Percentiles rank a stretch among this genome's conserved stretches.
These are phyloP conservation scores for Thuidium tamariscinum DNA, from an alignment of 225 moss, liverwort and hornwort genomes.

Conservation along the genomic window DNA sequence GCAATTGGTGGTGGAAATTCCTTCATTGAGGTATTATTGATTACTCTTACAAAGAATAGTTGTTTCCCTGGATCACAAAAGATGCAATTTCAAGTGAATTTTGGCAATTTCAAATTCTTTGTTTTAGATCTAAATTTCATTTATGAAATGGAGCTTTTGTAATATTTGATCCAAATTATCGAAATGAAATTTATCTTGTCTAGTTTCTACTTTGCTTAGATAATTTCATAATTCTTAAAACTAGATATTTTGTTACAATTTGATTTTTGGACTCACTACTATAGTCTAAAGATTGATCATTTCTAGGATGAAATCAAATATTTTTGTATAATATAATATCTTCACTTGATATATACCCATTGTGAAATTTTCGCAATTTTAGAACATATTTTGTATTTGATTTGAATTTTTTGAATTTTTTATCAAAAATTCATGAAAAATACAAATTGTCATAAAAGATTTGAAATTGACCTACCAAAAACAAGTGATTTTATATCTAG, in stretches of 20 bases:
- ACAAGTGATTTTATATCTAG: neutral
- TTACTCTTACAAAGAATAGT: neutral
- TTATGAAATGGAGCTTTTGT: neutral
- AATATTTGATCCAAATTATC: neutral
- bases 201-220: neutral
- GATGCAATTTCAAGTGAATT: neutral
- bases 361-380: neutral
- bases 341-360: no score
- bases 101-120: neutral
- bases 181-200: neutral
- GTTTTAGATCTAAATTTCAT: neutral
- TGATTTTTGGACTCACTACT: no score
- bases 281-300: neutral
- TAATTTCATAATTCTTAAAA: neutral
- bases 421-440: neutral
- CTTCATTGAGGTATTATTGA: neutral
- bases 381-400: neutral
- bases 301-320: neutral
- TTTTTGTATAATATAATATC: neutral
- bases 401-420: neutral
- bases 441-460: neutral
- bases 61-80: accelerated
- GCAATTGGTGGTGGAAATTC: neutral
- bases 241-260: neutral
- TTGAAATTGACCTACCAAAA: neutral